phyloP scores from a whole-genome alignment of 2,329 filamentous ascomycete genomes.

The Chrysoporthe puriensis region DNA sequence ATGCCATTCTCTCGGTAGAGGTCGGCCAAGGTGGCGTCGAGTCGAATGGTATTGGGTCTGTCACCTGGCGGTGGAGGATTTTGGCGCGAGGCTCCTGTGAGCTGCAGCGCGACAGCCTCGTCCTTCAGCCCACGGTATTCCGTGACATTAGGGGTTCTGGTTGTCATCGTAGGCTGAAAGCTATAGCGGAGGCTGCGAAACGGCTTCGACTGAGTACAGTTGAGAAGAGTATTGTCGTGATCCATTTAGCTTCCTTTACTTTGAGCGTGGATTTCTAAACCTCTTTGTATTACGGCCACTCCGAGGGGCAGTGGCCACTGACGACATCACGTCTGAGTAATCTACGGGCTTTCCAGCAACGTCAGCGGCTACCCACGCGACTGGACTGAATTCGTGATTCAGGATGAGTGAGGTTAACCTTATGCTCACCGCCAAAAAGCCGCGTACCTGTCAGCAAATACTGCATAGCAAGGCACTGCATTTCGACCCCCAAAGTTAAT shows the following conservation, averaged over 20 bases:
- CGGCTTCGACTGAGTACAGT: not conserved
- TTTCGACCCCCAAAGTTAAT: not conserved
- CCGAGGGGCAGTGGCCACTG: not conserved
- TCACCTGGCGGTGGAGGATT: not conserved
- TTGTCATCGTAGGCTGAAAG: not conserved
- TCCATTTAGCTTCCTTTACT: not conserved
- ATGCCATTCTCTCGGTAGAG: constrained; percentile 33
- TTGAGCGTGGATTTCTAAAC: not conserved
- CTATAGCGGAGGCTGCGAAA: not conserved
- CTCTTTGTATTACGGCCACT: not conserved
- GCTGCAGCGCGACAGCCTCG: constrained; percentile 8
- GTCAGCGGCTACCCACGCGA: not conserved
- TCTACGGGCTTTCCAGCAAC: not conserved
- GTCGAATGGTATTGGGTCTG: constrained; percentile 5
- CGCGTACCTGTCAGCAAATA: not conserved
- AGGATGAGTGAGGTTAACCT: not conserved
- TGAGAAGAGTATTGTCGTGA: not conserved
- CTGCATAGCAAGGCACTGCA: not conserved
- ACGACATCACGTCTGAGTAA: not conserved
- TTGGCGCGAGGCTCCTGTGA: not conserved
- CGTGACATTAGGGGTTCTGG: not conserved
- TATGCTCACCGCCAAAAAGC: not conserved
- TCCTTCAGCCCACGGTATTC: not conserved
- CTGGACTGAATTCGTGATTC: not conserved
- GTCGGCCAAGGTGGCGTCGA: constrained; percentile 33